These are phyloP conservation scores for Hypoxylon subgilvum DNA, from an alignment of 495 filamentous ascomycete genomes.

Conservation along the genomic window DNA sequence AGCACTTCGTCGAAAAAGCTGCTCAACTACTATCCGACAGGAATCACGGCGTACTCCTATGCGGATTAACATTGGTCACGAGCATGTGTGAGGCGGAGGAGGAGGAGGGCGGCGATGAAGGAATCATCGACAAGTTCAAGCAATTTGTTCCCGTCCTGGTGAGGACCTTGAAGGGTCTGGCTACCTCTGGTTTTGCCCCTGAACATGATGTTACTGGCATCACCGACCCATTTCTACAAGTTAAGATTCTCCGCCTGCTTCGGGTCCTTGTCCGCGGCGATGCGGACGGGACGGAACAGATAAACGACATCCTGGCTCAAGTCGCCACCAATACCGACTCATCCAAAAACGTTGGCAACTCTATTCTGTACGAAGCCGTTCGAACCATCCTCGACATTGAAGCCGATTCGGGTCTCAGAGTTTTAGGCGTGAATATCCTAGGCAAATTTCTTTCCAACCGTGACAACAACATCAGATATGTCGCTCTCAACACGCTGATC, in stretches of 20 bases:
- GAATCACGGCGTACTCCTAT: conserved; percentile 94
- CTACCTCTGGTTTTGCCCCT: conserved; percentile 93
- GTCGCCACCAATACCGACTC: conserved; percentile 98
- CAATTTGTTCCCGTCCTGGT: conserved; percentile 81
- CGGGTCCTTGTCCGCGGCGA: conserved; percentile 87
- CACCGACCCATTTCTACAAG: conserved; percentile 97
- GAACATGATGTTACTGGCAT: conserved; percentile 98
- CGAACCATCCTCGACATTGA: conserved; percentile 98
- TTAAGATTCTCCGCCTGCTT: conserved; percentile 88
- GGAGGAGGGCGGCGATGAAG: conserved; percentile 81
- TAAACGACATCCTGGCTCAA: conserved; percentile 98
- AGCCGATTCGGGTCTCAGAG: conserved; percentile 89
- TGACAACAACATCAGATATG: conserved; percentile 99
- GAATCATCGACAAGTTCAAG: conserved; percentile 86
- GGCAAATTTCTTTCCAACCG: conserved; percentile 97
- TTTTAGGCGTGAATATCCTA: conserved; percentile 95
- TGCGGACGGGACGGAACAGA: conserved; percentile 87
- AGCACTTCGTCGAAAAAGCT: conserved; percentile 95
- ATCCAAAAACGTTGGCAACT: conserved; percentile 97
- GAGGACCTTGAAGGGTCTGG: conserved; percentile 84
- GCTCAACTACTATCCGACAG: conserved; percentile 83
- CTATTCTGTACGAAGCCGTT: conserved; percentile 96
- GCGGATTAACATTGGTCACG: conserved; percentile 86
- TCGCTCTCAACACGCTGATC: conserved; percentile 94
- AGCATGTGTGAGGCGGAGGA: conserved; percentile 95